Evolutionary conservation across 2,329 filamentous ascomycete genomes (phyloP).

Genomic region (Aspergillus quadrilineatus): DNA sequence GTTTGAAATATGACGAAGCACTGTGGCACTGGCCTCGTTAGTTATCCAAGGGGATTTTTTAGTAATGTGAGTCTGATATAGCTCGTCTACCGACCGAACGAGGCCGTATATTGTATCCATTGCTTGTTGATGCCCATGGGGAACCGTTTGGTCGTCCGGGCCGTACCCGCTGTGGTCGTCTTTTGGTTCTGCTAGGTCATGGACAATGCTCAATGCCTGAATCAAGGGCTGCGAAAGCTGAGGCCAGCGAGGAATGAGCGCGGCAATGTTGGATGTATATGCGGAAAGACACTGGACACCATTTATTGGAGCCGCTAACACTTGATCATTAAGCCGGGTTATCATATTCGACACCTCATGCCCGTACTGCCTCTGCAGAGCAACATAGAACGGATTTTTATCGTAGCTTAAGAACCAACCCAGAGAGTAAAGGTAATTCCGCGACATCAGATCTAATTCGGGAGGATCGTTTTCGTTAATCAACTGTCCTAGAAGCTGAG

Average conservation of each 20-base stretch:
- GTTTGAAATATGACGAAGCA: constrained; percentile 36
- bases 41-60: constrained; percentile 46
- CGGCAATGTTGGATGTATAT: constrained; percentile 29
- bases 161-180: constrained; percentile 27
- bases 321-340: constrained; percentile 30
- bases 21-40: constrained; percentile 40
- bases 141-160: constrained; percentile 23
- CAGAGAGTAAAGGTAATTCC: constrained; percentile 36
- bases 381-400: constrained; percentile 39
- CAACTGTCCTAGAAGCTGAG: constrained; percentile 29
- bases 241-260: constrained; percentile 31
- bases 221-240: constrained; percentile 26
- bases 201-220: constrained; percentile 24
- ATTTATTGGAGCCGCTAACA: constrained; percentile 29
- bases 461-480: constrained; percentile 30
- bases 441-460: constrained; percentile 32
- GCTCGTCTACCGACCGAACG: constrained; percentile 34
- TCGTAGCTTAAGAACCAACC: constrained; percentile 36
- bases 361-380: constrained; percentile 32
- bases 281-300: constrained; percentile 28
- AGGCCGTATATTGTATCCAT: constrained; percentile 30
- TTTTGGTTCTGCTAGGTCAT: constrained; percentile 32
- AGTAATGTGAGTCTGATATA: constrained; percentile 40
- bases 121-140: constrained; percentile 18
- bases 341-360: constrained; percentile 30